These are phyloP conservation scores for Syncephalastrum sp. DNA, from an alignment of 371 early-diverging fungal genomes.

Conservation along the genomic window DNA sequence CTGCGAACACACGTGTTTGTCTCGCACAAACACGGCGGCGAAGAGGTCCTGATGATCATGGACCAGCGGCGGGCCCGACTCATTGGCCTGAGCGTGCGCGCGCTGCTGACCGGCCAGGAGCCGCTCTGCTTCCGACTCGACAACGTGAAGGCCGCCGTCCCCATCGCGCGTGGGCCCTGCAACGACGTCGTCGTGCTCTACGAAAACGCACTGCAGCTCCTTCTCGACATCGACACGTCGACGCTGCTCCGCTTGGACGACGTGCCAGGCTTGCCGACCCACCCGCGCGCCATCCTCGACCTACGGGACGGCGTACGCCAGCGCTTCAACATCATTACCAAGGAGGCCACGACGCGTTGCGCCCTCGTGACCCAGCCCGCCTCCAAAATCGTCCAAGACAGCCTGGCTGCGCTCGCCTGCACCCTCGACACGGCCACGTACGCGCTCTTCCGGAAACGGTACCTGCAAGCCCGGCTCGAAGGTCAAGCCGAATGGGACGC, in stretches of 20 bases:
- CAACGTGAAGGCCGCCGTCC: slow-evolving; percentile 6
- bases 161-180: slow-evolving; percentile 4
- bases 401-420: slow-evolving; percentile 4
- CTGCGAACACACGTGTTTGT: slow-evolving; percentile 9
- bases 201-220: slow-evolving; percentile 4
- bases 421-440: background rate
- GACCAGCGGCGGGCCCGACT: slow-evolving; percentile 8
- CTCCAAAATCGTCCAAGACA: slow-evolving; percentile 8
- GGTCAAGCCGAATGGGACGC: slow-evolving; percentile 51
- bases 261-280: background rate
- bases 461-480: background rate
- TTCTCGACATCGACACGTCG: slow-evolving; percentile 2
- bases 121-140: background rate
- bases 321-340: slow-evolving; percentile 8
- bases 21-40: slow-evolving; percentile 10
- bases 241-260: slow-evolving; percentile 4
- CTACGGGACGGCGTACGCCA: slow-evolving; percentile 1
- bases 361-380: too few species aligned
- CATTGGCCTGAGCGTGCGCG: slow-evolving; percentile 4
- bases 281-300: slow-evolving; percentile 1
- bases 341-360: background rate
- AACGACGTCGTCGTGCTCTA: slow-evolving; percentile 7
- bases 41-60: slow-evolving; percentile 17
- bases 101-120: slow-evolving; percentile 4
- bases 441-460: slow-evolving; percentile 9